phyloP scores from a whole-genome alignment of 2,329 filamentous ascomycete genomes.

The Bipolaris zeicola region DNA sequence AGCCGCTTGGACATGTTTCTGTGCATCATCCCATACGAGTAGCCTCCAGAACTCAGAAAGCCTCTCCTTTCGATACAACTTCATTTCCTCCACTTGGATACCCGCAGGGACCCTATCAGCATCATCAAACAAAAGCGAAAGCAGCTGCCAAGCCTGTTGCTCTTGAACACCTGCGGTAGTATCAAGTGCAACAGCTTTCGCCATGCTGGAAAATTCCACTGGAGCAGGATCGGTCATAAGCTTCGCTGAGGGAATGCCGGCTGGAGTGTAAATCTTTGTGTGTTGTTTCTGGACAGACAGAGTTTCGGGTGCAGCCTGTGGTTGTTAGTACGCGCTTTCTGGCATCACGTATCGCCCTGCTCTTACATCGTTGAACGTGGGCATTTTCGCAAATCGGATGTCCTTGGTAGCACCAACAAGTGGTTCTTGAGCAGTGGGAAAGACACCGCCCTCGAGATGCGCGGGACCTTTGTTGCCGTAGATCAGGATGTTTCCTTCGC shows the following conservation, averaged over 20 bases:
- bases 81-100: constrained; percentile 51
- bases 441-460: constrained; percentile 55
- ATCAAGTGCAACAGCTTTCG: constrained; percentile 48
- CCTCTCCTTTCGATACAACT: constrained; percentile 59
- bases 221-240: constrained; percentile 56
- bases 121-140: constrained; percentile 83
- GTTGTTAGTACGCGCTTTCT: constrained; percentile 20
- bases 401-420: constrained; percentile 69
- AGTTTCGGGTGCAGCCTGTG: constrained; percentile 61
- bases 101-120: constrained; percentile 40
- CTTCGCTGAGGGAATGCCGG: constrained; percentile 65
- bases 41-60: constrained; percentile 70
- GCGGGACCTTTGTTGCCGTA: constrained; percentile 59
- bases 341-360: not conserved
- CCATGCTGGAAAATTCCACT: constrained; percentile 59
- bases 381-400: constrained; percentile 68
- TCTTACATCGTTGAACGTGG: constrained; percentile 53
- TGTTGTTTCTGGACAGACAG: constrained; percentile 62
- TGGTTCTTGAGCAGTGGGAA: constrained; percentile 61
- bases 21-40: constrained; percentile 48
- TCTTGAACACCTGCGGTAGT: constrained; percentile 61
- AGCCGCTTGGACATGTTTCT: constrained; percentile 61
- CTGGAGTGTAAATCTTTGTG: constrained; percentile 50
- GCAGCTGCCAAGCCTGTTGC: constrained; percentile 81
- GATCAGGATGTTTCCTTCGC: constrained; percentile 73